Evolutionary conservation across 1,139 yeast species (phyloP), one percentile per base, ranked within the genome.

Genomic region (Lodderomyces beijingensis): DNA sequence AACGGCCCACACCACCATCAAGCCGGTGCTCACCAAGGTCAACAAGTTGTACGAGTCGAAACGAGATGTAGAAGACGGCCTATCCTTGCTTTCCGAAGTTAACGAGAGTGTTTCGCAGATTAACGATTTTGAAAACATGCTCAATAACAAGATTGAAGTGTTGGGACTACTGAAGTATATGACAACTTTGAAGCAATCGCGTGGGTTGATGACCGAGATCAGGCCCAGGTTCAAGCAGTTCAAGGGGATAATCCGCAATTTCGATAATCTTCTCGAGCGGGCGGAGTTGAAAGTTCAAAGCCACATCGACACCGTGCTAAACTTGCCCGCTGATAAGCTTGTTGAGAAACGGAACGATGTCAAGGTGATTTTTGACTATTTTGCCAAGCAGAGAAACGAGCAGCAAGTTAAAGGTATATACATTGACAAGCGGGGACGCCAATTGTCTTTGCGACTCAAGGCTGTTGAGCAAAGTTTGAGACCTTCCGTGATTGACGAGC

Each of bases 21-120:
- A 75, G 35, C 96, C 96, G 0, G 77, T 87, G 28, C 65, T 86
- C 27, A 66, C 70, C 12, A 76, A 77, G 37, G 84, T 86, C 28
- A 75, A 74, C 39, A 63, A 66, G 37, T 57, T 85, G 34, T 74
- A 74, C 18, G 55, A 65, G 1, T 70, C 75, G 42, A 79, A 79
- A 46, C 53, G 62, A 27, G 82, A 79, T 45, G 71, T 85, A 19
- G 80, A 78, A 32, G 65, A 70, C 16, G 81, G 88, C 4, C 56
- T 84, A 32, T 59, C 57, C 26, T 66, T 84, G 1, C 75, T 86
- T 6, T 70, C 69, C 30, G 80, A 70, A 7, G 85, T 87, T 16
- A 77, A 79, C 45, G 76, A 69, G 27, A 73, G 78, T 43, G 89
- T 94, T 0, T 70, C 70, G 31, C 67, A 65, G 33, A 79, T 82